phyloP scores from a whole-genome alignment of 2,329 filamentous ascomycete species.

The Scolecobasidium constrictum region DNA sequence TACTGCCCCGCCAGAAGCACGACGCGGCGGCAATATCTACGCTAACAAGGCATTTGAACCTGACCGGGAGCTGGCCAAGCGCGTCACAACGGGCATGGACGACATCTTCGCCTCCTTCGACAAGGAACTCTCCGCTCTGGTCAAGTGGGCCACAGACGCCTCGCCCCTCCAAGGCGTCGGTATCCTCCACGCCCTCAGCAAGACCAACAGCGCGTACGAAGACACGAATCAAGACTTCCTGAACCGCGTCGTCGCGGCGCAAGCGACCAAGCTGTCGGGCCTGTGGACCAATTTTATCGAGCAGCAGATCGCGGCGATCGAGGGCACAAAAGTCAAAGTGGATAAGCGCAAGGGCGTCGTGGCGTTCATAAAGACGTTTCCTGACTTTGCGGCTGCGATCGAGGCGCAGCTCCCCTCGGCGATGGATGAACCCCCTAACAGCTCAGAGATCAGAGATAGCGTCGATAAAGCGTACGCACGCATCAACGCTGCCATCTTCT shows the following conservation, averaged over 20 bases:
- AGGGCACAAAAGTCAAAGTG: slow-evolving; percentile 97
- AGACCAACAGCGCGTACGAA: slow-evolving; percentile 65
- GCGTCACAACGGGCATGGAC: slow-evolving; percentile 80
- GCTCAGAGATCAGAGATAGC: slow-evolving; percentile 57
- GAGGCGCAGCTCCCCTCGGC: slow-evolving; percentile 64
- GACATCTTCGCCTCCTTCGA: slow-evolving; percentile 76
- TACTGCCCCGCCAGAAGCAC: slow-evolving; percentile 52
- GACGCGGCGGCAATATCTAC: slow-evolving; percentile 62
- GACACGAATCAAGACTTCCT: slow-evolving; percentile 93
- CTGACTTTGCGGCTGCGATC: slow-evolving; percentile 68
- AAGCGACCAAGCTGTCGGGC: slow-evolving; percentile 62
- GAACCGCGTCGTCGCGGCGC: slow-evolving; percentile 64
- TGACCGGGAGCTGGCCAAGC: slow-evolving; percentile 73
- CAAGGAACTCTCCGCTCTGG: slow-evolving; percentile 63
- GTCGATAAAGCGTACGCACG: slow-evolving; percentile 82
- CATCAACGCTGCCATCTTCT: slow-evolving; percentile 92
- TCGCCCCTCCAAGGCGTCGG: slow-evolving; percentile 91
- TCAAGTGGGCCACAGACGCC: slow-evolving; percentile 71
- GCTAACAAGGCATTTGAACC: slow-evolving; percentile 74
- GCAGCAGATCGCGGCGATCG: slow-evolving; percentile 88
- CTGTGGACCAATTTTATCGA: slow-evolving; percentile 85
- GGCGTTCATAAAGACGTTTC: slow-evolving; percentile 88
- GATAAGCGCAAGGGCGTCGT: slow-evolving; percentile 98
- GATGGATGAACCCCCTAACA: slow-evolving; percentile 41
- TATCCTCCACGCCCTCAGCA: slow-evolving; percentile 69